Base-by-base conservation (phyloP, 768 basidiomycete species). In the Lanmaoa rubissima region DNA sequence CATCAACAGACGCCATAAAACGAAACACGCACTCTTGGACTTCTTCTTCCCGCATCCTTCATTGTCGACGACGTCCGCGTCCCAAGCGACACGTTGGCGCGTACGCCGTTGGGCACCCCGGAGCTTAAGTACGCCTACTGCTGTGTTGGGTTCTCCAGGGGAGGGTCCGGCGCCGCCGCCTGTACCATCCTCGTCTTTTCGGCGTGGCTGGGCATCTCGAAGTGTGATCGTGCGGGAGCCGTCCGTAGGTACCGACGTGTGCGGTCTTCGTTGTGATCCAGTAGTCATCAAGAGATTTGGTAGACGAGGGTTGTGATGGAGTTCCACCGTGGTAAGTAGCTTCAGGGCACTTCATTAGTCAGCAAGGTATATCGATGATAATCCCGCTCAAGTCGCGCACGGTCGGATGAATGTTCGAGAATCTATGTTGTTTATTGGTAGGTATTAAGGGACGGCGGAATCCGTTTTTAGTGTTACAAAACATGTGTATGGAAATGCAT, bases 21-120 rank as follows among this genome's bases (percentile, higher is more conserved):
- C 5, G 31, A 14, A 8, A 26, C 3, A 82, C 89, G 60, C 62
- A 96, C 95, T 94, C 76, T 98, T 98, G 31, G 92, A 93, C 60
- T 89, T 92, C 74, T 97, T 96, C 79, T 82, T 86, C 8, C 92
- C 92, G 57, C 86, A 81, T 0, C 87, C 86, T 65, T 98, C 95
- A 66, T 98, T 97, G 69, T 98, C 95, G 3, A 96, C 80, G 4
- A 92, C 90, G 53, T 85, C 88, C 17, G 92, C 88, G 21, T 74
- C 81, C 95, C 95, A 97, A 1, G 81, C 85, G 0, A 98, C 95
- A 26, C 80, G 76, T 40, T 80, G 83, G 32, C 74, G 73, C 28
- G 74, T 74, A 32, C 75, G 61, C 1, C 69, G 73, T 38, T 80
- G 75, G 11, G 70, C 80, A 19, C 82, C 89, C 17, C 86, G 78